A percentile compares a stretch with the other conserved stretches of the same genome.
These are phyloP conservation scores for Lepidium campestre DNA, from an alignment of 441 rosid species.

Conservation along the genomic window DNA sequence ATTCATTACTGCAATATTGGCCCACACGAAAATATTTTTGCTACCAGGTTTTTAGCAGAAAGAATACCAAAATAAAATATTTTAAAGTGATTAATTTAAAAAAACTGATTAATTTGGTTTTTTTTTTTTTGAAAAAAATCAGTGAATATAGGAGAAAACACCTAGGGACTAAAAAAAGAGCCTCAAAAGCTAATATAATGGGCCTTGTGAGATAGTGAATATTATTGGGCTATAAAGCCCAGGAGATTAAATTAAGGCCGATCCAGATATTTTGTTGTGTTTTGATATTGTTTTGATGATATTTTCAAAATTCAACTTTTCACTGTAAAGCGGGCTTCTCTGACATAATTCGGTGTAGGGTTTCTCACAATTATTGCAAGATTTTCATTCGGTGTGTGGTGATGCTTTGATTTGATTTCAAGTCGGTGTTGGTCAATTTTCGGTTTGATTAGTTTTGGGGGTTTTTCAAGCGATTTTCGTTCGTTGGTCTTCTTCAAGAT, in stretches of 20 bases:
- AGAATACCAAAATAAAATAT: neutral
- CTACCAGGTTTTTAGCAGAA: neutral
- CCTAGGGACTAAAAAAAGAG: neutral
- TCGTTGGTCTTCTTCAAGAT: neutral
- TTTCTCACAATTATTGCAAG: neutral
- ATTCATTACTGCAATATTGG: slow-evolving; percentile 5
- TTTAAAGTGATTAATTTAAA: no score
- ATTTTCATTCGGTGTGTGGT: neutral
- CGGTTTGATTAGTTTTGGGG: neutral
- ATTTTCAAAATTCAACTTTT: slow-evolving; percentile 5
- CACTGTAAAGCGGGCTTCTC: slow-evolving; percentile 11
- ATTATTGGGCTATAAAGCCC: slow-evolving; percentile 4
- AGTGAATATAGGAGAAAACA: neutral
- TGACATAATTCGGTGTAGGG: neutral
- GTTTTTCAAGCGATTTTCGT: neutral
- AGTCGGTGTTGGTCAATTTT: neutral
- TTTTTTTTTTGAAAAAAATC: neutral
- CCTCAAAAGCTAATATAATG: neutral
- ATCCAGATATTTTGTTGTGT: slow-evolving; percentile 1
- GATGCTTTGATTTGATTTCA: slow-evolving; percentile 8
- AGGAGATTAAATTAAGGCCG: neutral
- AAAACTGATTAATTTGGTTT: no score
- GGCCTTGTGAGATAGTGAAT: neutral
- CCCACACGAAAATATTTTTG: neutral
- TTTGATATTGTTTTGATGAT: neutral